A percentile compares a stretch with the other conserved stretches of the same genome.
Conservation (phyloP, 2,329 filamentous ascomycete species). For the Penicillium sp. region DNA sequence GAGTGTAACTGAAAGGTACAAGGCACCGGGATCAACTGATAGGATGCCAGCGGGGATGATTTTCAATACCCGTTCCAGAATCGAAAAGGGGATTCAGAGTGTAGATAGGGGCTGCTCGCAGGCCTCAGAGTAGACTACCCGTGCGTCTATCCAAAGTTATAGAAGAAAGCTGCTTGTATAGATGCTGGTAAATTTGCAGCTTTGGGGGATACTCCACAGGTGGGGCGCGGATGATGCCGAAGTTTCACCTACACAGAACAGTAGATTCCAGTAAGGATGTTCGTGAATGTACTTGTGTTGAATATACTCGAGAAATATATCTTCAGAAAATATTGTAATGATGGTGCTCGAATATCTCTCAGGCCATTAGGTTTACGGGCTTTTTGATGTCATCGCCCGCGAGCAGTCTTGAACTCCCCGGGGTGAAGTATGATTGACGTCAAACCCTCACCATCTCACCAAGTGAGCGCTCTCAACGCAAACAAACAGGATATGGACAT, state of each 20-base stretch:
- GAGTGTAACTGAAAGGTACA: background rate
- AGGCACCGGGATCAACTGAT: too few relatives aligned
- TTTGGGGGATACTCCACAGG: background rate
- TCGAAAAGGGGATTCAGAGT: too few relatives aligned
- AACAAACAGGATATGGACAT: background rate
- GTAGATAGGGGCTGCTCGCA: too few relatives aligned
- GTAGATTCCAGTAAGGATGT: background rate
- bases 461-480: background rate
- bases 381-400: constrained; percentile 1
- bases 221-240: background rate
- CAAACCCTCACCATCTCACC: constrained; percentile 14
- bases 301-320: too few relatives aligned
- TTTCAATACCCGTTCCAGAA: too few relatives aligned
- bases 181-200: background rate
- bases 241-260: background rate
- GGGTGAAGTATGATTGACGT: constrained; percentile 27
- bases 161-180: background rate
- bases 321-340: too few relatives aligned
- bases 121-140: too few relatives aligned
- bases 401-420: background rate
- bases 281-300: too few relatives aligned
- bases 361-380: background rate
- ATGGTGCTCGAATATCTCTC: background rate
- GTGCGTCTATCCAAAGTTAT: too few relatives aligned
- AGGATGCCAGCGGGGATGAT: too few relatives aligned